A percentile compares a stretch with the other conserved stretches of the same genome.
Evolutionary conservation across 106 monocot genomes (phyloP).

Genomic region (Dendrobium chrysotoxum): DNA sequence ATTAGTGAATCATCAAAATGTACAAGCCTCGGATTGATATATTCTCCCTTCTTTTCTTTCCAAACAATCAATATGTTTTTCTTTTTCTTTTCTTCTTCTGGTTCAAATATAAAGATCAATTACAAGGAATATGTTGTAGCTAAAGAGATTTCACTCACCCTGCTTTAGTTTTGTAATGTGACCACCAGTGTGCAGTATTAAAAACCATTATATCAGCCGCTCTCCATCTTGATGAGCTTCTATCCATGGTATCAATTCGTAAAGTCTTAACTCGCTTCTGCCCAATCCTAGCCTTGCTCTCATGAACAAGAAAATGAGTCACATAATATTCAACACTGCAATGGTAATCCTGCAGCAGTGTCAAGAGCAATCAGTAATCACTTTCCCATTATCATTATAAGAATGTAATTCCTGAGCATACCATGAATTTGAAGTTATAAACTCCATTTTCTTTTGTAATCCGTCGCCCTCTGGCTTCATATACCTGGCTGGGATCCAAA

Average conservation of each 20-base stretch:
- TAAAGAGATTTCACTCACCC: conserved; percentile 46
- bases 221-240: conserved; percentile 77
- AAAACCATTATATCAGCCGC: conserved; percentile 85
- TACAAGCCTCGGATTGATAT: not conserved
- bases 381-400: not conserved
- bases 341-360: conserved; percentile 62
- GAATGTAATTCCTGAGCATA: conserved; percentile 9
- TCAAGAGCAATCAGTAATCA: conserved; percentile 8
- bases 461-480: conserved; percentile 63
- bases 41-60: not conserved
- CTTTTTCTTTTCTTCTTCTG: not conserved
- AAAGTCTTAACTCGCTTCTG: conserved; percentile 45
- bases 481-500: conserved; percentile 43
- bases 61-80: not conserved
- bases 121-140: not conserved
- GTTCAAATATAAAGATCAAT: too few species aligned
- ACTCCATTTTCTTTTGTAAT: conserved; percentile 67
- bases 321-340: conserved; percentile 92
- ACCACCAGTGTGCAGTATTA: conserved; percentile 97
- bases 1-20: not conserved
- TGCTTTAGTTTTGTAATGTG: conserved; percentile 78
- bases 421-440: conserved; percentile 77
- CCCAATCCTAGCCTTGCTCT: conserved; percentile 68
- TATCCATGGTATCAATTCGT: conserved; percentile 69
- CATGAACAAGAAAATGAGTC: conserved; percentile 80